Percentiles rank a stretch among this genome's conserved stretches.
Evolutionary conservation across 2,329 filamentous ascomycete species (phyloP).

Genomic region (Rosellinia necatrix): DNA sequence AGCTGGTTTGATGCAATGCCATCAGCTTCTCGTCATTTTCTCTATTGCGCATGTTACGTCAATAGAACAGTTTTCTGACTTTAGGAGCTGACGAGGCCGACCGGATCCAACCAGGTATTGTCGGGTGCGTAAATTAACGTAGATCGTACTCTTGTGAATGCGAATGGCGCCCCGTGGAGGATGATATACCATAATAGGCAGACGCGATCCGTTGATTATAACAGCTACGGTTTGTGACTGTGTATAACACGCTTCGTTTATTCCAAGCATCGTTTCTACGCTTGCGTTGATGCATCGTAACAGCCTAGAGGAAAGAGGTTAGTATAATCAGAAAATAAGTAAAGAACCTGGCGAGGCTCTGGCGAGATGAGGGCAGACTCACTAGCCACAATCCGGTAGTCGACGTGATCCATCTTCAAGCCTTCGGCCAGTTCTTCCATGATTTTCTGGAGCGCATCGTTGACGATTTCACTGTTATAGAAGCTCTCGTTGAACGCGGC

Average conservation of each 20-base stretch:
- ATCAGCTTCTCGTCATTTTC: too few species aligned
- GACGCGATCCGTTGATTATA: background rate
- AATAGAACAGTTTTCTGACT: background rate
- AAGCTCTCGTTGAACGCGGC: conserved; percentile 18
- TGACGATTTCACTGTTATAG: conserved; percentile 14
- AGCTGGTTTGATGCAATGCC: too few species aligned
- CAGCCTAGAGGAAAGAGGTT: background rate
- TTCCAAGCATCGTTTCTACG: background rate
- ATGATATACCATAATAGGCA: background rate
- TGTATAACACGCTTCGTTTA: background rate
- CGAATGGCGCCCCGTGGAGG: background rate
- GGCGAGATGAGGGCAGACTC: background rate
- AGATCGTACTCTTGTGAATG: background rate
- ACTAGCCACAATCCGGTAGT: conserved; percentile 10
- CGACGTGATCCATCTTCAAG: conserved; percentile 3
- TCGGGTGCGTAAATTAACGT: too few species aligned
- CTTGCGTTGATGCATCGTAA: background rate
- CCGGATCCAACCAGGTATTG: background rate
- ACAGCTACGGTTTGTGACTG: background rate
- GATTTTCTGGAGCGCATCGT: conserved; percentile 8
- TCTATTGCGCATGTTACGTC: background rate
- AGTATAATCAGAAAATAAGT: too few species aligned
- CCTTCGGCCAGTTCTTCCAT: conserved; percentile 14
- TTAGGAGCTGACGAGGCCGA: background rate
- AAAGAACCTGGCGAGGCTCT: too few species aligned